phyloP scores from a whole-genome alignment of 2,329 filamentous ascomycete genomes.

The Verticillium isaacii region DNA sequence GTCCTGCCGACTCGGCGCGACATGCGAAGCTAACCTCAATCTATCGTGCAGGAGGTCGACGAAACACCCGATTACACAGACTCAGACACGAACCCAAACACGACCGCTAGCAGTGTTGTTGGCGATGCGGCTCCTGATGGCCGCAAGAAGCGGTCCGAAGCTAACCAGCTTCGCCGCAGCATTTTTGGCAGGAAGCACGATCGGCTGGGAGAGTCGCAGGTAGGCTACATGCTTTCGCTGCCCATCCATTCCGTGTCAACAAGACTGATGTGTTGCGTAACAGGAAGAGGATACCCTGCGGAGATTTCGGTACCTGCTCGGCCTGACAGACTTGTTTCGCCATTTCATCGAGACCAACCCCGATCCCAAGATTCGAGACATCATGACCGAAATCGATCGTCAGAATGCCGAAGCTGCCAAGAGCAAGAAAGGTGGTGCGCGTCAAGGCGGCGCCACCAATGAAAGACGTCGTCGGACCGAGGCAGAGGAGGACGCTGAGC shows the following conservation, averaged over 20 bases:
- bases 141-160: constrained; percentile 80
- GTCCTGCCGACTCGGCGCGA: not conserved
- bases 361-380: constrained; percentile 88
- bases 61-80: constrained; percentile 64
- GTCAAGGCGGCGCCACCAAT: constrained; percentile 78
- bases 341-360: constrained; percentile 99
- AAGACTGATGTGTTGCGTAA: not conserved
- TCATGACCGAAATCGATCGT: constrained; percentile 90
- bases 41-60: constrained; percentile 48
- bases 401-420: constrained; percentile 75
- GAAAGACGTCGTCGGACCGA: constrained; percentile 84
- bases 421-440: constrained; percentile 67
- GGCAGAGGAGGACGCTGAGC: constrained; percentile 94
- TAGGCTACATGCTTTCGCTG: constrained; percentile 28
- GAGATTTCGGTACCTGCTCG: constrained; percentile 89
- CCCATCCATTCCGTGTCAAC: not conserved
- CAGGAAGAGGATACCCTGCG: constrained; percentile 96
- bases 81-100: constrained; percentile 63
- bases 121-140: constrained; percentile 73
- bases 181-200: constrained; percentile 96
- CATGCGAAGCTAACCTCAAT: constrained; percentile 1
- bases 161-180: constrained; percentile 82
- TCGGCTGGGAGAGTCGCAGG: constrained; percentile 86
- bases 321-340: constrained; percentile 92
- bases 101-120: constrained; percentile 76